Evolutionary conservation across 768 basidiomycete genomes (phyloP).

Genomic region (Lactifluus volemus): DNA sequence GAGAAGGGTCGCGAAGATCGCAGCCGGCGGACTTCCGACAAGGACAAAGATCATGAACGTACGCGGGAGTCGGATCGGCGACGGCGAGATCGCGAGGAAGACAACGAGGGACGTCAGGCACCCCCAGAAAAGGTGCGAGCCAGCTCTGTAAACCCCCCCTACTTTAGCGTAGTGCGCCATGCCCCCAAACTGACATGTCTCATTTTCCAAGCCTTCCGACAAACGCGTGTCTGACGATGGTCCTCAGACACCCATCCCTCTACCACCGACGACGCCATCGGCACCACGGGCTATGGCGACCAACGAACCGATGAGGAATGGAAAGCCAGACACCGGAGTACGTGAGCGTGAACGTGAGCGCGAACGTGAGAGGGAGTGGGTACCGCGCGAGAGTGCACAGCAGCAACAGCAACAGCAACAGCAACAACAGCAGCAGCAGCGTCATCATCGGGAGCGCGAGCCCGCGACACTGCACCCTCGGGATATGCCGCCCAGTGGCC

Average conservation of each 20-base stretch:
- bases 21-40: constrained; percentile 53
- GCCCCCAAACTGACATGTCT: neutral
- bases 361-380: constrained; percentile 28
- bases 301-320: constrained; percentile 33
- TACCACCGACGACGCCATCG: constrained; percentile 55
- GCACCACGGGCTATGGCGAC: constrained; percentile 65
- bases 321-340: constrained; percentile 32
- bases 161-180: neutral
- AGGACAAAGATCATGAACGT: constrained; percentile 55
- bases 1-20: constrained; percentile 73
- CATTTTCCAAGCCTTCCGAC: constrained; percentile 31
- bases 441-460: constrained; percentile 8
- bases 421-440: too few species aligned
- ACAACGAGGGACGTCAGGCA: constrained; percentile 39
- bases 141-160: neutral
- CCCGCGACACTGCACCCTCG: neutral
- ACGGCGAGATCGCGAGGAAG: constrained; percentile 52
- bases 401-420: neutral
- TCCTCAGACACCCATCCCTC: constrained; percentile 28
- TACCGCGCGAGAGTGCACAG: constrained; percentile 15
- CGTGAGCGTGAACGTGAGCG: constrained; percentile 41
- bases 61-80: constrained; percentile 60
- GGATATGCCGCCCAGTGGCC: constrained; percentile 3
- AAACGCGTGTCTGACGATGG: constrained; percentile 52
- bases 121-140: constrained; percentile 50